Percentiles rank a stretch among this genome's conserved stretches.
These are phyloP conservation scores for Circinella umbellata DNA, from an alignment of 371 early-diverging fungal species.

Conservation along the genomic window DNA sequence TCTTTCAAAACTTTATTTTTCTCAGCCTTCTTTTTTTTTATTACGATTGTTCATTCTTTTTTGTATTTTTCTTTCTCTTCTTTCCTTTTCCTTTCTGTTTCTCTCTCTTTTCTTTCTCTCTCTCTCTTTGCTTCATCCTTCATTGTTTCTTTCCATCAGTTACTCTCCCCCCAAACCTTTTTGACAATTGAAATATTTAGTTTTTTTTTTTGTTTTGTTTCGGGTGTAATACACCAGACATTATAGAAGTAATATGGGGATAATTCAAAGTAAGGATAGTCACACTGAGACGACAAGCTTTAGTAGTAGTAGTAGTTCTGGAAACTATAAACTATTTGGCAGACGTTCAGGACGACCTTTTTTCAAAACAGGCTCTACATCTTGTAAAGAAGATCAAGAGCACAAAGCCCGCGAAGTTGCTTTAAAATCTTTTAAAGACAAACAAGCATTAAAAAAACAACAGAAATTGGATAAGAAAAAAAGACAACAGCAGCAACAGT, in stretches of 20 bases:
- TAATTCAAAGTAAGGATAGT: neutral
- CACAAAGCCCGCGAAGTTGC: neutral
- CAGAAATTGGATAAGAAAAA: too few species aligned
- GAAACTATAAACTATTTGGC: neutral
- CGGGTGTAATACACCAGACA: too few species aligned
- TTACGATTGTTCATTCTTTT: too few species aligned
- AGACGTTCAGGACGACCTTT: neutral
- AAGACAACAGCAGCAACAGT: neutral
- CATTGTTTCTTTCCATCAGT: too few species aligned
- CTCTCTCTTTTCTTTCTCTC: slow-evolving; percentile 1
- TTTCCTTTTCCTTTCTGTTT: neutral
- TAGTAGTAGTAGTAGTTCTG: neutral
- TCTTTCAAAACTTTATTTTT: too few species aligned
- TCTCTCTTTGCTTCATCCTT: too few species aligned
- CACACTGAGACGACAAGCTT: neutral
- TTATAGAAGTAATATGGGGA: neutral
- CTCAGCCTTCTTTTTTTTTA: too few species aligned
- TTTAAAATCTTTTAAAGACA: neutral
- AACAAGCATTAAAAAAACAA: neutral
- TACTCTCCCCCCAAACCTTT: too few species aligned
- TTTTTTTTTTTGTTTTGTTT: too few species aligned
- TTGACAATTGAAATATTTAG: too few species aligned
- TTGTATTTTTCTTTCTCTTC: neutral
- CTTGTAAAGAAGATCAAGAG: neutral
- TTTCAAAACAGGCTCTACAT: too few species aligned